Conservation (phyloP, 73 alveolate species). For the Paramecium primaurelia region DNA sequence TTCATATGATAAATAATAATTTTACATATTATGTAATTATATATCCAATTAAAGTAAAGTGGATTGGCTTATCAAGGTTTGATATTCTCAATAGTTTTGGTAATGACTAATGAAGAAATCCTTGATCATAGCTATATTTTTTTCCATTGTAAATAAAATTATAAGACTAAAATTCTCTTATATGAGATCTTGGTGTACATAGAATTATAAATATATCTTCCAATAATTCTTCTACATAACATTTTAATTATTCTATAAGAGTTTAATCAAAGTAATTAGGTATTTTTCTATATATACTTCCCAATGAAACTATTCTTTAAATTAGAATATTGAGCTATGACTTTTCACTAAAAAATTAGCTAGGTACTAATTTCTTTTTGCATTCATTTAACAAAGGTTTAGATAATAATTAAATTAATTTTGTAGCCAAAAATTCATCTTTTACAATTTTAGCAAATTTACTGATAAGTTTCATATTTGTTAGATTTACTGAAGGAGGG, state of each 20-base stretch:
- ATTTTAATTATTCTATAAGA: not conserved
- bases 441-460: not conserved
- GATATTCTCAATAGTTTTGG: not conserved
- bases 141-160: slow-evolving; percentile 30
- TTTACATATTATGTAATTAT: not conserved
- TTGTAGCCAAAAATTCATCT: not conserved
- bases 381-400: not conserved
- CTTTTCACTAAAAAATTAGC: slow-evolving; percentile 21
- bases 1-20: not conserved
- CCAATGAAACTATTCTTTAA: not conserved
- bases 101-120: not conserved
- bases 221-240: not conserved
- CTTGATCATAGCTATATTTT: not conserved
- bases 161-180: not conserved
- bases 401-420: not conserved
- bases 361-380: not conserved
- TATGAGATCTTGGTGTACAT: slow-evolving; percentile 8
- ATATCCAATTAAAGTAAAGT: not conserved
- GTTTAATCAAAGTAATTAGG: not conserved
- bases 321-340: not conserved
- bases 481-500: not conserved
- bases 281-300: not conserved
- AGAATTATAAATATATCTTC: not conserved
- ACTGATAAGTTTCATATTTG: not conserved
- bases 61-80: not conserved